Evolutionary conservation across 257 asterid species (phyloP), one percentile per base, ranked within the genome.

Genomic region (Solanum chaucha): DNA sequence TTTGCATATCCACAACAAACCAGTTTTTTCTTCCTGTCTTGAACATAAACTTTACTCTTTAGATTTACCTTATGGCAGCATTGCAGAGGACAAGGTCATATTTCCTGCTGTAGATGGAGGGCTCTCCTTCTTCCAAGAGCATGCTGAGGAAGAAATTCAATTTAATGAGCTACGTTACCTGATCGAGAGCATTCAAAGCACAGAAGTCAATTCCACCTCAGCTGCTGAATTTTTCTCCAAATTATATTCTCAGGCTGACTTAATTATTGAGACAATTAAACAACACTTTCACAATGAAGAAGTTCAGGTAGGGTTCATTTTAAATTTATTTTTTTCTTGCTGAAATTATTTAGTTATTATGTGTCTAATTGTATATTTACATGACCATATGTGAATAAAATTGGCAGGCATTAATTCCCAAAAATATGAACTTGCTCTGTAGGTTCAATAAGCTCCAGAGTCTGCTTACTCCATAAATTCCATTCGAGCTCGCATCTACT

Each of bases 61-160:
- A 30, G 41, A 68, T 19, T 41, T 87, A 80, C 40, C 74, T 86
- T 86, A 83, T 41, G 85, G 30, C 90, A 91, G 93, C 71, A 82
- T 90, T 41, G 93, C 93, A 68, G 93, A 91, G 89, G 93, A 91
- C 86, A 88, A 87, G 86, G 90, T 91, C 85, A 86, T 91, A 90
- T 90, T 91, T 82, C 90, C 93, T 10, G 92, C 91, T 41, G 92
- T 91, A 64, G 92, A 91, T 87, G 93, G 90, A 71, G 92, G 90
- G 64, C 88, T 90, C 67, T 90, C 92, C 83, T 91, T 91, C 71
- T 85, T 85, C 44, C 88, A 89, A 80, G 93, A 91, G 86, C 93
- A 91, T 85, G 93, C 90, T 20, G 90, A 90, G 86, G 93, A 91
- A 89, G 86, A 90, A 87, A 90, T 83, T 75, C 92, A 90, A 84